Base-by-base conservation (phyloP, 2,329 filamentous ascomycete genomes). In the Microsporum ferrugineum region DNA sequence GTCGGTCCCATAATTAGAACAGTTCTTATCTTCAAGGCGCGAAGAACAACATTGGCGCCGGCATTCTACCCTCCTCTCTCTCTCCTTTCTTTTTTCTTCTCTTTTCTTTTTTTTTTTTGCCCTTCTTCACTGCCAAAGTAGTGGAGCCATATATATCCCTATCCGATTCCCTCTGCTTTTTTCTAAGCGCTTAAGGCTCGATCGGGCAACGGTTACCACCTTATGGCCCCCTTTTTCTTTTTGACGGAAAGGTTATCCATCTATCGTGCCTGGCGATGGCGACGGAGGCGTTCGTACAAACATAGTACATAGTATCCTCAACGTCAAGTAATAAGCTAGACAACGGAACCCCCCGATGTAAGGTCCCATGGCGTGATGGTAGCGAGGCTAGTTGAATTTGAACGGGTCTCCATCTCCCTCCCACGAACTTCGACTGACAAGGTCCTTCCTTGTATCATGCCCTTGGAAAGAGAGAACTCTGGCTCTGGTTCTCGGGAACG, bases 401-500 rank as follows among this genome's bases (percentile, higher is more conserved):
- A 14, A 43, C 39, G 39, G 39, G n/a, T n/a, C 49, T 29, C 49
- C 12, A 27, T 53, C 49, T 53, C n/a, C 3, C 10, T 34, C 49
- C 17, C 49, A 53, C 39, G 39, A n/a, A 43, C 14, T 12, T 14
- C 17, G 27, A 17, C 49, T 33, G 49, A 53, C 49, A 53, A 27
- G 49, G 49, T 53, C 49, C 27, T 53, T 23, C 49, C 49, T 53
- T 53, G 49, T 29, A 33, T n/a, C 29, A n/a, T 33, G 31, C 23
- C 27, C 17, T 29, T 33, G 27, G 27, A 34, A 17, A 31, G 49
- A 49, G 39, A 49, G 49, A 53, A 53, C 29, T 53, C 49, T 53
- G 49, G 49, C 49, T 53, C 49, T 53, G 49, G 49, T 53, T 53
- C 49, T 53, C 49, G 49, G 49, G 49, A 53, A 53, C 49, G 49